Base-by-base conservation (phyloP, 768 basidiomycete genomes). In the Naganishia antarctica region DNA sequence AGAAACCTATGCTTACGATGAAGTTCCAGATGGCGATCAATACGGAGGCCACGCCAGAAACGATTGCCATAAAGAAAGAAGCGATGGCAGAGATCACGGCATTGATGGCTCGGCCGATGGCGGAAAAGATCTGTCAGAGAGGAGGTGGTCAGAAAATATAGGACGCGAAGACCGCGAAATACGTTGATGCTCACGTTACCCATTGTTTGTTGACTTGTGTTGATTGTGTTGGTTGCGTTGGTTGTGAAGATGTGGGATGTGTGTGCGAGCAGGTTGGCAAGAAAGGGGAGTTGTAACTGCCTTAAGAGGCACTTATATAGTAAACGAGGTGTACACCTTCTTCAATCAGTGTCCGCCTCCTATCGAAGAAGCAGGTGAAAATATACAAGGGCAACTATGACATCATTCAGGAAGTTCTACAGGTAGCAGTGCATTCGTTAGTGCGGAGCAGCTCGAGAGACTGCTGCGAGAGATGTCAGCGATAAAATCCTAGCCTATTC, bases 21-120 rank as follows among this genome's bases (percentile, higher is more conserved):
- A 63, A 53, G 26, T 41, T 63, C 40, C 37, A 63, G 40, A 63
- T 63, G 1, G 62, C 62, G 7, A 63, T 28, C 2, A 63, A 49
- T 40, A 63, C 62, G 9, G 2, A 5, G 16, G 49, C 45, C 49
- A 63, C 53, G 11, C 62, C 62, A 3, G 37, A 40, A n/a, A 63
- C 40, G 34, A 63, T 63, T 6, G 62, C 48, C 4, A 37, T 53
- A 13, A 63, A 23, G 2, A 63, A 48, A n/a, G 21, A 26, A 21
- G 37, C 48, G 50, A 50, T 63, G 47, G 61, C 61, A 29, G 6
- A 26, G 26, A 62, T 62, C n/a, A 62, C 61, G 32, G n/a, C 21
- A 26, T 48, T 62, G 61, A 62, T 62, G 3, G 29, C 61, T 18
- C 61, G 53, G 16, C 53, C 53, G 37, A 57, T 57, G 18, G 53